Conservation (phyloP, 2,329 filamentous ascomycete species). For the Hypoxylon sp. region DNA sequence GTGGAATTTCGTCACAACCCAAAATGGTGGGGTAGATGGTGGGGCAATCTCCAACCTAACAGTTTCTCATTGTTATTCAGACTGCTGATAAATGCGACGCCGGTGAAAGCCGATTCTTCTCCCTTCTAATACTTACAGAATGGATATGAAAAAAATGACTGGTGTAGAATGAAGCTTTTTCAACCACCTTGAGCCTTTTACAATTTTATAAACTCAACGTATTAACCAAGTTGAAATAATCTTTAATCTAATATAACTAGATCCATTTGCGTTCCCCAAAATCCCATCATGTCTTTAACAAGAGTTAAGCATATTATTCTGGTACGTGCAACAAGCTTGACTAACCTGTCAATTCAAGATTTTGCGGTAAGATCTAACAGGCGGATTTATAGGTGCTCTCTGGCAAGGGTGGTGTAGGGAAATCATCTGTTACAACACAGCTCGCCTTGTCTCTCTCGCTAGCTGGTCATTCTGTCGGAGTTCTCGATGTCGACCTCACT, state of each 20-base stretch:
- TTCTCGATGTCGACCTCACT: constrained; percentile 95
- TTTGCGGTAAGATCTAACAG: too few species aligned
- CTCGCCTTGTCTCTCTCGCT: constrained; percentile 88
- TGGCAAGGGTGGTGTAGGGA: constrained; percentile 97
- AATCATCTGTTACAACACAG: constrained; percentile 97
- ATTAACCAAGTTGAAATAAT: too few species aligned
- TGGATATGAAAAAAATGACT: constrained; percentile 5
- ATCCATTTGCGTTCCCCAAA: background rate
- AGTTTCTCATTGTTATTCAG: background rate
- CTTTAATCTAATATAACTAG: too few species aligned
- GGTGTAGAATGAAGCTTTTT: constrained; percentile 28
- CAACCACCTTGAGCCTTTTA: constrained; percentile 28
- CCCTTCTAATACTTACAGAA: constrained; percentile 5
- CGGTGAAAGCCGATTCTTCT: constrained; percentile 23
- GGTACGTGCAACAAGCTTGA: constrained; percentile 61
- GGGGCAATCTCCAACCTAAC: constrained; percentile 10
- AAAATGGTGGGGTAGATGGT: constrained; percentile 16
- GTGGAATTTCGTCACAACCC: constrained; percentile 35
- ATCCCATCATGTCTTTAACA: constrained; percentile 66
- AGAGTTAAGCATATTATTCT: constrained; percentile 82
- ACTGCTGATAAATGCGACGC: constrained; percentile 37
- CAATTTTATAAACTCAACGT: too few species aligned
- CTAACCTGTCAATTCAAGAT: too few species aligned
- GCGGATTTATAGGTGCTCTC: constrained; percentile 71
- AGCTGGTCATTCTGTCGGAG: constrained; percentile 87